Evolutionary conservation across 768 basidiomycete species (phyloP), one percentile per base, ranked within the genome.

Genomic region (Amanita polypyramis): DNA sequence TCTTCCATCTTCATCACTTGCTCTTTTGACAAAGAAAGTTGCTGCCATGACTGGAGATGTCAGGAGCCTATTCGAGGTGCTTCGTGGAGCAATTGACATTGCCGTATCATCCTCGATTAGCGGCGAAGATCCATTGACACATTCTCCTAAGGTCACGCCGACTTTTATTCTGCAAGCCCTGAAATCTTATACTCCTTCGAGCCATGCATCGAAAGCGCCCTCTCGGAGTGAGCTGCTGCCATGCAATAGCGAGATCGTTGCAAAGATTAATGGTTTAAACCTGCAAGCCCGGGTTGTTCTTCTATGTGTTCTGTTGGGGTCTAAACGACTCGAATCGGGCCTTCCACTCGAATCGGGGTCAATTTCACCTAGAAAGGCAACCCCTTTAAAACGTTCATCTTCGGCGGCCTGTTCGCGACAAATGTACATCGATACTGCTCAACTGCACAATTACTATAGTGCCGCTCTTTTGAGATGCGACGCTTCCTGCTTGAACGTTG

Each of bases 21-120:
- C 74, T 32, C 69, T 92, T 11, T 72, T 89, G 23, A 77, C 84
- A 7, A 88, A 86, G 67, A 90, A 89, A 58, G 68, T 91, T 15
- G 88, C 90, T 3, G 74, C 84, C 1, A 70, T 81, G 49, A 89
- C 90, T 0, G 90, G 90, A 12, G 90, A 94, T 56, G 85, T 92
- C 7, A 72, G 90, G 34, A 78, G 75, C 20, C 66, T 90, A 2
- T 83, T 94, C 47, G 86, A 88, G 59, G 84, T 91, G 10, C 70
- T 89, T 8, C 76, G 88, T 25, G 77, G 81, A 9, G 85, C 89
- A 6, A 85, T 94, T 54, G 85, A 89, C 54, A 63, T 81, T 11
- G 79, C 81, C 0, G 65, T 74, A n/a, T 65, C 63, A 12, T 45
- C 55, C 36, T 55, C 59, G 21, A 59, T 45, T n/a, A 50, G 43